Base-by-base conservation (phyloP, 2,329 filamentous ascomycete genomes). In the Exophiala dermatitidis region DNA sequence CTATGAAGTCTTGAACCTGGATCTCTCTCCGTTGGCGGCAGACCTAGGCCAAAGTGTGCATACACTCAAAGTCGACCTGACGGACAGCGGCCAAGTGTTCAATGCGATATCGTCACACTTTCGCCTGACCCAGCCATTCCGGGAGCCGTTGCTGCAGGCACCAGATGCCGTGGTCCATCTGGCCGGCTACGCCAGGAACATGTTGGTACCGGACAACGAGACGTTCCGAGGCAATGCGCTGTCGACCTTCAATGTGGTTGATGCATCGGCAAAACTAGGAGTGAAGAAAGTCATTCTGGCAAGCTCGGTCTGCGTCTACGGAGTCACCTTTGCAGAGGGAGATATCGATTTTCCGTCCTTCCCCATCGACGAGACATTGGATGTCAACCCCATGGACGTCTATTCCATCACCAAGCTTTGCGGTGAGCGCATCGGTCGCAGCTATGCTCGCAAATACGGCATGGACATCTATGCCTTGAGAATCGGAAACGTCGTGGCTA, bases 361-460 rank as follows among this genome's bases (percentile, higher is more conserved):
- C 59, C 81, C 80, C 0, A 66, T 83, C 0, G 73, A 79, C 29
- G 81, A 84, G 62, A 72, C 77, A 32, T 72, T 76, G 54, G 80
- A 83, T 60, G 70, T 75, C 28, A 76, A 80, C 50, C 80, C 80
- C 1, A 81, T 78, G 71, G 81, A 84, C 55, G 74, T 75, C 0
- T 84, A 84, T 62, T 79, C 79, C 1, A 71, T 83, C 3, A 77
- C 74, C 5, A 84, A 76, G 8, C 80, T 84, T 64, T 71, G 75
- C 7, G 75, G 77, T 0, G 80, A 78, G 0, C 68, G 77, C 2
- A 74, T 76, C 0, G 80, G 78, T 0, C 68, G 77, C 2, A 74
- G 76, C 1, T 82, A 83, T 54, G 74, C 80, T 0, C 68, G 76
- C 1, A 69, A 80, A 3, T 84, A 77, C 58, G 60, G 56, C 0